Evolutionary conservation across 306 rosid species (phyloP), one percentile per base, ranked within the genome.

Genomic region (Abrus pulchellus): DNA sequence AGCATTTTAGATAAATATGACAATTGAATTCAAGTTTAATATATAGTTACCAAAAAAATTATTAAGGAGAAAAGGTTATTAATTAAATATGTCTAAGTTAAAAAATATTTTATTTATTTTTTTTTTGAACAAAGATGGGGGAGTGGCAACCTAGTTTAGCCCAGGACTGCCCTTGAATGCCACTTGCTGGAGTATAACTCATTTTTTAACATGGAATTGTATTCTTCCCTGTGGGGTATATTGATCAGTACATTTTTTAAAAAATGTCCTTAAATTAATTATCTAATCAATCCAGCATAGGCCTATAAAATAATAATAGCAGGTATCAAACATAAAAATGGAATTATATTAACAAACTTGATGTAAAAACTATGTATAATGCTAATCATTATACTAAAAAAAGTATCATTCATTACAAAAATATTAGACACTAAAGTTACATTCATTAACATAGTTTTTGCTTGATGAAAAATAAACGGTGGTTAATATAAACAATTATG

Each of bases 281-380:
- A 60, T 60, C 43, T 41, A 32, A 60, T 30, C 40, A 60, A 60
- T 32, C 41, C 41, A 60, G 32, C 43, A 30, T 50, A 50, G 9
- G 49, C 10, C 32, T 54, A 14, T 20, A 54, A 54, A 54, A 9
- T 14, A 54, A 54, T 20, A 20, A 54, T 54, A 27, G 62, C 45
- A 74, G 38, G 30, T 74, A 33, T 55, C 63, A 55, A 13, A 66
- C 45, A 47, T 1, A 11, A 7, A 74, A 56, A 38, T 41, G 54
- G 48, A 60, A 68, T 32, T 32, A 32, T 28, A 41, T 33, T 33
- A 27, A 64, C 69, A 57, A 68, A 59, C 38, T 13, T 56, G 62
- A 28, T 44, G 27, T 63, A 55, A 55, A 27, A 14, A 55, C 32
- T 10, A n/a, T 3, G 7, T 30, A 53, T 43, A 55, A 44, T 53